These are phyloP conservation scores for Neurospora africana DNA, from an alignment of 495 filamentous ascomycete species.

Conservation along the genomic window DNA sequence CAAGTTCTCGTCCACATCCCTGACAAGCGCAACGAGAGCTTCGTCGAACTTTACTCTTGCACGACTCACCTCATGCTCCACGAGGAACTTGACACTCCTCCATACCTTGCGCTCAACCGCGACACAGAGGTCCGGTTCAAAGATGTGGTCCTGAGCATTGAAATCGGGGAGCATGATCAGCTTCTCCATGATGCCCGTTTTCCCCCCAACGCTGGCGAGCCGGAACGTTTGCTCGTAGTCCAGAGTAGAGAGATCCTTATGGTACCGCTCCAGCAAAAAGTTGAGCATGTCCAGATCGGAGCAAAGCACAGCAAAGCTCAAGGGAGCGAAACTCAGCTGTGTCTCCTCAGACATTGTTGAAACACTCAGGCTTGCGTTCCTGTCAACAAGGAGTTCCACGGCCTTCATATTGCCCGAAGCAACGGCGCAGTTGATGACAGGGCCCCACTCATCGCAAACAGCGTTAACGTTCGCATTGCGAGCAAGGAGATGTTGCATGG, in stretches of 20 bases:
- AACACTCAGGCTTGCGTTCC: neutral
- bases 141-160: neutral
- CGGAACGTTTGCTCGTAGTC: neutral
- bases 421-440: slow-evolving; percentile 25
- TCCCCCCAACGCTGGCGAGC: neutral
- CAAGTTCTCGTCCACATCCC: neutral
- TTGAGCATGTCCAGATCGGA: slow-evolving; percentile 24
- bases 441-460: slow-evolving; percentile 6
- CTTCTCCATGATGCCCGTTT: neutral
- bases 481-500: slow-evolving; percentile 22
- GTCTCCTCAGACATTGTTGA: slow-evolving; percentile 12
- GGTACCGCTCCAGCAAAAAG: neutral
- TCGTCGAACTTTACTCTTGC: neutral
- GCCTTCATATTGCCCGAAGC: slow-evolving; percentile 19
- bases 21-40: neutral
- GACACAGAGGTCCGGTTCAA: neutral
- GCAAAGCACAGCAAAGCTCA: slow-evolving; percentile 14
- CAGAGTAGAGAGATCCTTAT: neutral
- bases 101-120: neutral
- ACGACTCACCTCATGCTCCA: neutral
- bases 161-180: neutral
- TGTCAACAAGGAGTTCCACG: slow-evolving; percentile 20
- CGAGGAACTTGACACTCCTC: neutral
- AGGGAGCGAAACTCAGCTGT: slow-evolving; percentile 1
- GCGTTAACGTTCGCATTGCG: slow-evolving; percentile 24